Conservation (phyloP, 345 rosid genomes). For the Crucihimalaya himalaica region DNA sequence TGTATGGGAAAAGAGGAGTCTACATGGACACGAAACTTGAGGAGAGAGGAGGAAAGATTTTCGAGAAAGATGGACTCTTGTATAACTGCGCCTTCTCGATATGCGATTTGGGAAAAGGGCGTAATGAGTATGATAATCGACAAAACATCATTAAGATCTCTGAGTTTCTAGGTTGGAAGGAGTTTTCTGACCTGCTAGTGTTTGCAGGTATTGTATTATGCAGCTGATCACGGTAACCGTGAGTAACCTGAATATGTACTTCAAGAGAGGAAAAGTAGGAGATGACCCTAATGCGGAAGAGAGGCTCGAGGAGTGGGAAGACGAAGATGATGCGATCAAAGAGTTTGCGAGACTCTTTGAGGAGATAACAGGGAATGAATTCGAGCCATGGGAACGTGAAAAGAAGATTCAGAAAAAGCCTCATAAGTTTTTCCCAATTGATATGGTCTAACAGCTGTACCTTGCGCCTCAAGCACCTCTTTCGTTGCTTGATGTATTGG, state of each 20-base stretch:
- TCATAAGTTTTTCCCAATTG: slow-evolving; percentile 60
- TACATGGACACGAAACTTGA: slow-evolving; percentile 58
- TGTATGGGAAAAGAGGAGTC: slow-evolving; percentile 71
- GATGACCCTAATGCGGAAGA: slow-evolving; percentile 65
- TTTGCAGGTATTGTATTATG: slow-evolving; percentile 64
- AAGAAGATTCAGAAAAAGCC: slow-evolving; percentile 72
- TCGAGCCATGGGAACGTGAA: slow-evolving; percentile 84
- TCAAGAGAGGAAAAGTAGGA: slow-evolving; percentile 72
- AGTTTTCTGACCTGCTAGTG: not conserved
- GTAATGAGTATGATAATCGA: slow-evolving; percentile 51
- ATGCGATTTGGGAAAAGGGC: slow-evolving; percentile 64
- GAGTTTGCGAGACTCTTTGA: slow-evolving; percentile 69
- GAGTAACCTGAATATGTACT: slow-evolving; percentile 59
- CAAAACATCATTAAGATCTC: not conserved
- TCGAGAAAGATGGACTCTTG: slow-evolving; percentile 67
- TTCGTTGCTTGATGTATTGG: not conserved
- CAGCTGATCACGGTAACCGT: slow-evolving; percentile 64
- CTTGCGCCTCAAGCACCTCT: not conserved
- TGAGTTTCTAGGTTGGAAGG: rapidly evolving
- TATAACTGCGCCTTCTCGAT: slow-evolving; percentile 75
- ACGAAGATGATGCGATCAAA: slow-evolving; percentile 54
- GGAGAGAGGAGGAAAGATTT: slow-evolving; percentile 59
- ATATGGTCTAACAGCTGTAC: slow-evolving; percentile 55
- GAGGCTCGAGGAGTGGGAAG: slow-evolving; percentile 73
- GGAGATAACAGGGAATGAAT: slow-evolving; percentile 76